Conservation (phyloP, 2,329 filamentous ascomycete genomes). For the Calonectria pseudoreteaudii region DNA sequence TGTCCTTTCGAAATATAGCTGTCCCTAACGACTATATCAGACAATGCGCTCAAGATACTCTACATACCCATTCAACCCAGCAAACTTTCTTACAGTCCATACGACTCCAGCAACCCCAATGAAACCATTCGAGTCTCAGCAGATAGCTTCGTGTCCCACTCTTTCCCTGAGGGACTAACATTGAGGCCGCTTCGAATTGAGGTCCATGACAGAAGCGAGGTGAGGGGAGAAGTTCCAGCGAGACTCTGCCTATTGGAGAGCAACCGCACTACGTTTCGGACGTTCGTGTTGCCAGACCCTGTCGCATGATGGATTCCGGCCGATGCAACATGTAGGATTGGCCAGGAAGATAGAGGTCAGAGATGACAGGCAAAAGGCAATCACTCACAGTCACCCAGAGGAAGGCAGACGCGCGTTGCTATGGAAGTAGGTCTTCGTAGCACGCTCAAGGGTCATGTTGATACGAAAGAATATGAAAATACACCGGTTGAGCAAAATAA, state of each 20-base stretch:
- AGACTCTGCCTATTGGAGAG: slow-evolving; percentile 64
- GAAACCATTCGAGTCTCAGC: slow-evolving; percentile 20
- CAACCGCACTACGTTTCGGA: slow-evolving; percentile 60
- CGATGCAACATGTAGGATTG: background rate
- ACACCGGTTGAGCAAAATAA: slow-evolving; percentile 20
- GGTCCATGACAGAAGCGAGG: slow-evolving; percentile 57
- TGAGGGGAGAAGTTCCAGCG: slow-evolving; percentile 60
- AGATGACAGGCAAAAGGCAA: background rate
- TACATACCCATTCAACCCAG: slow-evolving; percentile 52
- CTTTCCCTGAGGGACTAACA: slow-evolving; percentile 43
- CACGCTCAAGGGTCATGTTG: slow-evolving; percentile 39
- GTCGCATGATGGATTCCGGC: background rate
- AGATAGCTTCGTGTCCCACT: slow-evolving; percentile 36
- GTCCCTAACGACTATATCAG: slow-evolving; percentile 29
- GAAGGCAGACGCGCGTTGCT: background rate
- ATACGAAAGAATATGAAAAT: slow-evolving; percentile 15
- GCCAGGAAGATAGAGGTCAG: background rate
- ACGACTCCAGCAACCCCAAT: slow-evolving; percentile 40
- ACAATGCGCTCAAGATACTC: slow-evolving; percentile 44
- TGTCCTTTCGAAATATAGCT: background rate
- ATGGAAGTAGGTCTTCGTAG: slow-evolving; percentile 24
- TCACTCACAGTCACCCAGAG: background rate
- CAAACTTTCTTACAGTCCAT: slow-evolving; percentile 51
- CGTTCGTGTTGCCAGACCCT: slow-evolving; percentile 54
- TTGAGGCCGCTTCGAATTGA: slow-evolving; percentile 62